Evolutionary conservation across 257 asterid genomes (phyloP), one percentile per base, ranked within the genome.

Genomic region (Apocynum venetum): DNA sequence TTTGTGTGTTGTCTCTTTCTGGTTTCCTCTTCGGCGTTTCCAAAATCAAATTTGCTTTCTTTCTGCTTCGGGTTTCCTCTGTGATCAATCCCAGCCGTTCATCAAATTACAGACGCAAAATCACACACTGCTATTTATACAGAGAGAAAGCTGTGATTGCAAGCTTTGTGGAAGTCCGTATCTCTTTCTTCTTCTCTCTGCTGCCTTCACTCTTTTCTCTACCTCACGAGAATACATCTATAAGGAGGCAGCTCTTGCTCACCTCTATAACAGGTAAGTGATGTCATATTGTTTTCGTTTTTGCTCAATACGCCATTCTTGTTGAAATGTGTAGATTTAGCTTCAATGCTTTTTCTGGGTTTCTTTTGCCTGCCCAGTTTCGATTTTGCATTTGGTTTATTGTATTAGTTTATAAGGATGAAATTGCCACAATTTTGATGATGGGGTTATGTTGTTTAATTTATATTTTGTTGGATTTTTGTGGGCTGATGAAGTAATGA

Each of bases 51-150:
- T 67, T 67, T 25, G 51, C 35, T 55, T 53, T 63, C 49, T 25
- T 20, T 53, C 40, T 44, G 60, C 68, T 56, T 59, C 64, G 20
- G n/a, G 55, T 38, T 0, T 17, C 38, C 43, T 31, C 17, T 31
- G 38, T 51, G 43, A 12, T 71, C 44, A 79, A 73, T 65, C 75
- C 47, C 71, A 44, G 51, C 80, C 68, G 80, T 63, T 48, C 53
- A 76, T 64, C 8, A 41, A 25, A 49, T 31, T 13, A 31, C 68
- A 56, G 49, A 35, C 25, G 9, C 36, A 49, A 63, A 46, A 55
- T 55, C 25, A 4, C 35, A 15, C 56, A 66, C 59, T 36, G 13
- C 9, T 57, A 1, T 49, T 61, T 47, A 36, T 19, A 57, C 6
- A 57, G 63, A 57, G 35, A 41, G 46, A 1, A 8, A 14, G 49